Base-by-base conservation (phyloP, 257 asterid genomes). In the Solanum pennellii region DNA sequence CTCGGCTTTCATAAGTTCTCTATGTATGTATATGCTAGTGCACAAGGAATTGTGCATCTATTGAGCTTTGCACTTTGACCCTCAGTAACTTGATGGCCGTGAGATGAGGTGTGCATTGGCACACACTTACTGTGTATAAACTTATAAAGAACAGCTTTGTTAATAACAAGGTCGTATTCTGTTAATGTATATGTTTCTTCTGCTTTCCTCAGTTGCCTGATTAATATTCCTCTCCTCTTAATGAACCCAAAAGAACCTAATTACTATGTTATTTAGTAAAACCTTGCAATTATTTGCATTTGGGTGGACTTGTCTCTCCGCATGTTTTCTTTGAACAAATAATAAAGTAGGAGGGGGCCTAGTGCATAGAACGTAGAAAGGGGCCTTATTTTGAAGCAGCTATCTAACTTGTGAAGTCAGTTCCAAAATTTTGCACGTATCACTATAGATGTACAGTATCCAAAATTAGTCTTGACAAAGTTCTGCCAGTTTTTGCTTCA, bases 11-110 rank as follows among this genome's bases (percentile, higher is more conserved):
- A 71, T 75, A 85, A 52, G 90, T 87, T 83, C 60, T 88, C 85
- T 25, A 45, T 75, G 60, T 86, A 89, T 93, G 73, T 86, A 88
- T 91, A 85, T 41, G 86, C 88, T 85, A 25, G 31, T 65, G 23
- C 83, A 27, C 27, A 9, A 33, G 29, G 89, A 85, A 83, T 83
- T 87, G 79, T 42, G 35, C 76, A 42, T 42, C 68, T 80, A 6
- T 80, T 47, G 18, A 47, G 69, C 56, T 80, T 11, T 29, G 69
- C 85, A 16, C 4, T 29, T 80, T 29, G 27, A 5, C 68, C 68
- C 16, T 47, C 42, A 20, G 42, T 80, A 20, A 29, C 44, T 47
- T 29, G 85, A 80, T 15, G 85, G 16, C 85, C 68, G 33, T 80
- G 44, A 47, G 68, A 47, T 27, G 29, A 4, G 29, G 66, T 5